These are phyloP conservation scores for Lizonia empirigonia DNA, from an alignment of 2,329 filamentous ascomycete species.

Conservation along the genomic window DNA sequence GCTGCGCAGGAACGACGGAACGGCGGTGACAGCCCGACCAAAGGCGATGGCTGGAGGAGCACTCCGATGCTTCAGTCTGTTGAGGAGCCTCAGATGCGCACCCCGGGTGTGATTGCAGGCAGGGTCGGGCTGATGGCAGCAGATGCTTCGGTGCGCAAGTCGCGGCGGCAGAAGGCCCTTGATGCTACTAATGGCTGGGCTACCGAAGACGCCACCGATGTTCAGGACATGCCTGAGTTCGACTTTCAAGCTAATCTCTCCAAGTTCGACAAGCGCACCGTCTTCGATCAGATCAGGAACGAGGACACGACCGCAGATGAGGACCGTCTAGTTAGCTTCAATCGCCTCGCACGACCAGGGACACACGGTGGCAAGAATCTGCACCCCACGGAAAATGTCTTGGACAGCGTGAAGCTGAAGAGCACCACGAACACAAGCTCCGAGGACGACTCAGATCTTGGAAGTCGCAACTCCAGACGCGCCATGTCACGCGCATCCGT, in stretches of 20 bases:
- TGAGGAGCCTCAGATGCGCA: conserved; percentile 49
- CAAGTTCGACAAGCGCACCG: conserved; percentile 90
- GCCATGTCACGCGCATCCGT: conserved; percentile 49
- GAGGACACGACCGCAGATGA: conserved; percentile 90
- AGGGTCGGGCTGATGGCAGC: conserved; percentile 46
- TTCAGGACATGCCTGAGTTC: conserved; percentile 91
- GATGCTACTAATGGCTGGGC: conserved; percentile 83
- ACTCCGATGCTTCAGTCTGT: conserved; percentile 69
- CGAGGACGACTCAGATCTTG: conserved; percentile 48
- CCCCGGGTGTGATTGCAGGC: conserved; percentile 48
- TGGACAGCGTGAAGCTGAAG: conserved; percentile 61
- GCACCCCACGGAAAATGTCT: conserved; percentile 88
- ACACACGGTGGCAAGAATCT: conserved; percentile 78
- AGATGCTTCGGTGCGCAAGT: conserved; percentile 48
- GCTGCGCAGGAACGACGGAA: conserved; percentile 50
- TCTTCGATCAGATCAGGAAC: conserved; percentile 90
- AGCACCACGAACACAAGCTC: conserved; percentile 43
- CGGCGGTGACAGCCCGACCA: conserved; percentile 46
- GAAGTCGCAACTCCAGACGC: conserved; percentile 47
- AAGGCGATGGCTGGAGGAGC: conserved; percentile 70
- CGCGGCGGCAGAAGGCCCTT: conserved; percentile 55
- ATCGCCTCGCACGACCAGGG: conserved; percentile 64
- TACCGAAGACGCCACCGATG: conserved; percentile 93
- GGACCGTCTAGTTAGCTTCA: conserved; percentile 88
- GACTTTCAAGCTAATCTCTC: conserved; percentile 89